Evolutionary conservation across 2,329 filamentous ascomycete species (phyloP).

Genomic region (Fusarium metavorans): DNA sequence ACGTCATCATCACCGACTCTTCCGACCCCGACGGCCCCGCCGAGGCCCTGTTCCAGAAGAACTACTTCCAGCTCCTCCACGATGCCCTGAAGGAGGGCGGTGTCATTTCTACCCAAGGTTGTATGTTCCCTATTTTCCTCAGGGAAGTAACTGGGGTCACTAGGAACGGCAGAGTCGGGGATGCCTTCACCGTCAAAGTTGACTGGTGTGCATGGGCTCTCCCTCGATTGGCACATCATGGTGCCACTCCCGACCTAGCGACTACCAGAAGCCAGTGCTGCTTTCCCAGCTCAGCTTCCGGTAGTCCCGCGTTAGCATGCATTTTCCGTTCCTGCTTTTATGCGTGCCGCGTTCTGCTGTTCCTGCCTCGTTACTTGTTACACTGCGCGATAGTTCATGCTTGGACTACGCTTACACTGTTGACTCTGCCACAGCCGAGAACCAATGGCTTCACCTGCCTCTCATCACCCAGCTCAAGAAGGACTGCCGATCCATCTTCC

Average conservation of each 20-base stretch:
- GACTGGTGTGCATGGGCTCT: conserved; percentile 25
- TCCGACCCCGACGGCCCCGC: conserved; percentile 97
- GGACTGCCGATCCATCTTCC: conserved; percentile 97
- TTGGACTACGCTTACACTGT: conserved; percentile 32
- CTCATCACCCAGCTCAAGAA: conserved; percentile 97
- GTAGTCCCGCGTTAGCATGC: conserved; percentile 52
- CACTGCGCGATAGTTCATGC: conserved; percentile 17
- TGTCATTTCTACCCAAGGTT: conserved; percentile 99
- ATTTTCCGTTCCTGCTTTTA: conserved; percentile 24
- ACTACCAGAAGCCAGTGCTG: conserved; percentile 54
- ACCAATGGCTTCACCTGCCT: conserved; percentile 97
- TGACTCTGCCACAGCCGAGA: conserved; percentile 77
- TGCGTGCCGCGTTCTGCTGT: conserved; percentile 37
- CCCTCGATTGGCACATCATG: conserved; percentile 42
- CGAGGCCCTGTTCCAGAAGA: conserved; percentile 97
- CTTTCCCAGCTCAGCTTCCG: conserved; percentile 52
- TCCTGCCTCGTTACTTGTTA: conserved; percentile 34
- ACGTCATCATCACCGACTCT: conserved; percentile 99
- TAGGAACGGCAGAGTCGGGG: conserved; percentile 49
- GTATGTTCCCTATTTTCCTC: conserved; percentile 82
- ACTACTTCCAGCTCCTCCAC: conserved; percentile 95
- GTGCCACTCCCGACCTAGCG: conserved; percentile 48
- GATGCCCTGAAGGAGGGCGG: conserved; percentile 93
- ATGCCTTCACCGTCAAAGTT: conserved; percentile 36
- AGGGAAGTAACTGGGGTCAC: conserved; percentile 54